phyloP scores from a whole-genome alignment of 1,284 basidiomycete species.

The Pulveroboletus sp. region DNA sequence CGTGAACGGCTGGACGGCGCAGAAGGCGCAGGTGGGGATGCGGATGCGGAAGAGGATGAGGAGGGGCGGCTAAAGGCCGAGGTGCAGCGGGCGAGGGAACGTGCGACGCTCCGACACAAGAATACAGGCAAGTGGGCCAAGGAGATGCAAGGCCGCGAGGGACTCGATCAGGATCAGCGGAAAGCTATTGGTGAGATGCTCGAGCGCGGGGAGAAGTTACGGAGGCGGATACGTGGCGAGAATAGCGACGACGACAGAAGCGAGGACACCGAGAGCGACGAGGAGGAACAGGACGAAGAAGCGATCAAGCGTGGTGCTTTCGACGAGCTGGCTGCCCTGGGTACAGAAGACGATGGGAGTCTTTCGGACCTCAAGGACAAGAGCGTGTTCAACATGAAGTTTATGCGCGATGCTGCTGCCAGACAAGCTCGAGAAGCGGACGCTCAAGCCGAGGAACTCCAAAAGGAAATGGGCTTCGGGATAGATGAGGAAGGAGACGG shows the following conservation, averaged over 20 bases:
- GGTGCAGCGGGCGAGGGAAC: constrained; percentile 76
- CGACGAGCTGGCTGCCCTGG: constrained; percentile 64
- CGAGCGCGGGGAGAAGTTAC: constrained; percentile 68
- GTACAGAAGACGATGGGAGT: constrained; percentile 36
- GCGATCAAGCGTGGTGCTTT: constrained; percentile 68
- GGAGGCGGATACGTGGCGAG: constrained; percentile 69
- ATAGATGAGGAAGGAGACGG: constrained; percentile 41
- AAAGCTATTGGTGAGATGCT: constrained; percentile 80
- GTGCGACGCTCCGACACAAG: constrained; percentile 85
- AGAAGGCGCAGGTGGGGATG: constrained; percentile 41
- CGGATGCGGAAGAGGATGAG: constrained; percentile 52
- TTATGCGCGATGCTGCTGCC: constrained; percentile 89
- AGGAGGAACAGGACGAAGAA: constrained; percentile 46
- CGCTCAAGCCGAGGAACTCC: constrained; percentile 68
- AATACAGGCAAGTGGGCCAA: constrained; percentile 82
- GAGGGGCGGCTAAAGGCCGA: constrained; percentile 71
- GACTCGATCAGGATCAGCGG: constrained; percentile 65
- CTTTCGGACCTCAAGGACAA: constrained; percentile 46
- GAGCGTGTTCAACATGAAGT: constrained; percentile 89
- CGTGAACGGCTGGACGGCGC: constrained; percentile 57
- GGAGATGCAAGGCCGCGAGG: constrained; percentile 65
- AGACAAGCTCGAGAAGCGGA: constrained; percentile 61
- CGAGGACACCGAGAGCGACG: constrained; percentile 49
- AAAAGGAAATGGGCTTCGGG: constrained; percentile 59
- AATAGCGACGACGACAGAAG: constrained; percentile 48